Evolutionary conservation across 495 filamentous ascomycete genomes (phyloP), one percentile per base, ranked within the genome.

Genomic region (Hypomontagnella monticulosa): DNA sequence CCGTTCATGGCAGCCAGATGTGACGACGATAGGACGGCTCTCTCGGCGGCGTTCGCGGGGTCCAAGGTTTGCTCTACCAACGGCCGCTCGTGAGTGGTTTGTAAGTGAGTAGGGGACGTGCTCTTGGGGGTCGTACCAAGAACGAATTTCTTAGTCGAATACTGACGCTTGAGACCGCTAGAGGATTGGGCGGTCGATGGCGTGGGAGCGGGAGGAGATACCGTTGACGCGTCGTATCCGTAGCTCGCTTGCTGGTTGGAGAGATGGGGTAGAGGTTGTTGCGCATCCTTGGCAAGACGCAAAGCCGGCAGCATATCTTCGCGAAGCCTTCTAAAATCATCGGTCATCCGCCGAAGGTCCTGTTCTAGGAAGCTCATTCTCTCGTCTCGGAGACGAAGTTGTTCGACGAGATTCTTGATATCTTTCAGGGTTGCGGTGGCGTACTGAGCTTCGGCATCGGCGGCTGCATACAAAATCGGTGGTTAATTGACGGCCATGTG

Each of bases 231-330:
- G 49, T 85, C 81, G 68, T 81, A 79, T 30, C 64, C 63, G 69
- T 85, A 83, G 7, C 55, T 56, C 23, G 47, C 69, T 40, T 72
- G 75, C 48, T 80, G 71, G 50, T 66, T 80, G 66, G 67, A 69
- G 48, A 80, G 57, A 55, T 81, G 80, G 15, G 95, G 95, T 3
- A 99, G 78, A 12, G 95, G 95, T 70, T 94, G 91, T 53, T 93
- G 91, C 63, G 86, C 88, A 66, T 98, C 93, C 74, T 98, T 98
- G 60, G 88, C 88, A 78, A 96, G 87, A 42, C 93, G 90, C 67
- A 96, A 87, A 4, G 96, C 88, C 15, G 95, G 94, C 18, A 99
- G 79, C 61, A 97, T 85, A 64, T 99, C 94, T 75, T 98, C 92
- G 43, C 95, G 85, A 65, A 99, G 75, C 62, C 89, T 86, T 53